Evolutionary conservation across 208 protist species (phyloP), one percentile per base, ranked within the genome.

Genomic region (Wallacemonas rigidus): DNA sequence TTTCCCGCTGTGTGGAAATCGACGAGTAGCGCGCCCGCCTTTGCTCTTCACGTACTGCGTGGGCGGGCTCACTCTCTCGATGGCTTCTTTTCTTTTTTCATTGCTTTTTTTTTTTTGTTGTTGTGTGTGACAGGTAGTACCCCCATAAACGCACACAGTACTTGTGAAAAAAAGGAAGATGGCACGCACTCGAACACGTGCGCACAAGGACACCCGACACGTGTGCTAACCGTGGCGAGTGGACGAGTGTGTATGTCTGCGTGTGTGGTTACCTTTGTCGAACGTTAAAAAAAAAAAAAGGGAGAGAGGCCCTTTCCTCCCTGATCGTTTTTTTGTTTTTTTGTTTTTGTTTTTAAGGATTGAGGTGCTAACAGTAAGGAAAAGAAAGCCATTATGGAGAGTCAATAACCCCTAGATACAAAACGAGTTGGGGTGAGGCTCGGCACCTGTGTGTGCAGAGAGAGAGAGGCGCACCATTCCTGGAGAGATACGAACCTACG

Each of bases 281-380:
- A 50, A 50, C 45, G 8, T 14, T 12, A 12, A 6, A 12, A 50
- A 50, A 50, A 1, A 26, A 0, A 26, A 0, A 26, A n/a, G n/a
- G n/a, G 26, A 26, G 26, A 26, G 26, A 26, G 26, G 26, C 47
- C 14, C 14, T 51, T 51, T 51, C 47, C 47, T 51, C 14, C 47
- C 14, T 26, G 26, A 9, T 55, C 55, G 41, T 60, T 71, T 71
- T 76, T 71, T 48, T 48, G 4, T 55, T n/a, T n/a, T 56, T 26
- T 56, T n/a, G 45, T 14, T 50, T 50, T 5, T 50, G 45, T 50
- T 50, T 6, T 12, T 50, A 50, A 50, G 45, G 45, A 12, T 6
- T 50, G 12, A 12, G 45, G 45, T 14, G 45, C 45, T 50, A 17
- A 55, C 26, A 64, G 12, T 12, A 64, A 61, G 55, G 47, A 67